Percentiles rank a stretch among this genome's conserved stretches.
Conservation (phyloP, 176 grass and related monocot species). For the Oryza punctata region DNA sequence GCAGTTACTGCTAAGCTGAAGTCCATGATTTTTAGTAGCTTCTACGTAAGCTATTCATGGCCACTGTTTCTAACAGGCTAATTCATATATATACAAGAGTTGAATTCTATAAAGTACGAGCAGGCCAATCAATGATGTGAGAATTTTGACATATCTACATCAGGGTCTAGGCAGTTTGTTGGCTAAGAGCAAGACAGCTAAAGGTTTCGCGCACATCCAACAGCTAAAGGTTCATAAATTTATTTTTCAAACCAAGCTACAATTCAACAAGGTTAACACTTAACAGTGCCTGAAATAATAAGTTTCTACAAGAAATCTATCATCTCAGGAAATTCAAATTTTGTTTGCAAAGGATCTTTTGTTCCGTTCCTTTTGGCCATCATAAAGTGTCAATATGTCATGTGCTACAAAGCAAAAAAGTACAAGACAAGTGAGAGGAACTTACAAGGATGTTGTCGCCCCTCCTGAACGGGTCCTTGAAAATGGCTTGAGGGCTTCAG, state of each 20-base stretch:
- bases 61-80: background rate
- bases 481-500: slow-evolving; percentile 89
- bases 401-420: slow-evolving; percentile 5
- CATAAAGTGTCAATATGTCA: background rate
- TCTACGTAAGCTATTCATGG: background rate
- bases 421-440: background rate
- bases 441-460: slow-evolving; percentile 96
- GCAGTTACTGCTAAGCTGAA: background rate
- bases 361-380: background rate
- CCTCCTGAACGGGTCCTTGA: slow-evolving; percentile 97
- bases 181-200: background rate
- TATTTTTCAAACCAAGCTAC: background rate
- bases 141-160: background rate
- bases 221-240: background rate
- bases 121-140: background rate
- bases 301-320: background rate
- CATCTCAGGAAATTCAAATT: background rate
- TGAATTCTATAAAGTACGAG: background rate
- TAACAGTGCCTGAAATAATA: background rate
- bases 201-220: background rate
- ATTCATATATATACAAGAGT: background rate
- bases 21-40: background rate
- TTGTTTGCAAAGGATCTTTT: background rate
- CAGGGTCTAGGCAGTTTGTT: background rate
- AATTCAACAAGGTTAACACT: background rate